Conservation (phyloP, 257 asterid genomes). For the Primulina tabacum region DNA sequence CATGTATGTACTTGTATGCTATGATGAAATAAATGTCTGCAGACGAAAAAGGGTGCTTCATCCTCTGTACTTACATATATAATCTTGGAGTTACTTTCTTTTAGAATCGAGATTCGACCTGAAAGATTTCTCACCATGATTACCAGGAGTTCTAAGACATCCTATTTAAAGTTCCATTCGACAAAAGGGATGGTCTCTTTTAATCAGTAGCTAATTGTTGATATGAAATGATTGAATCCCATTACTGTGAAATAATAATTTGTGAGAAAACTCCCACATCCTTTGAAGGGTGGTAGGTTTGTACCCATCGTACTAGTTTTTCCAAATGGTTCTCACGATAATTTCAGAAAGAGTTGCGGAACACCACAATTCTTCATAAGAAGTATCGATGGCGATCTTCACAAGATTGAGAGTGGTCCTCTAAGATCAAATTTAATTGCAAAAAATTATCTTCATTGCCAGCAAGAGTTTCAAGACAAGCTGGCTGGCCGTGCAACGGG, state of each 20-base stretch:
- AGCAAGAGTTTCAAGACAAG: not conserved
- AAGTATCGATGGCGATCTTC: too few species aligned
- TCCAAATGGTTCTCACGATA: too few species aligned
- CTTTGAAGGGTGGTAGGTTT: too few species aligned
- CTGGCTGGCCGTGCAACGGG: not conserved
- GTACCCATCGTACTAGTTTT: too few species aligned
- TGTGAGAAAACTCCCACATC: not conserved
- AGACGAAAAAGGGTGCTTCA: not conserved
- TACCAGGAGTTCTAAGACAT: not conserved
- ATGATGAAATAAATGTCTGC: not conserved
- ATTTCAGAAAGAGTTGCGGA: too few species aligned
- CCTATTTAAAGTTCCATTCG: not conserved
- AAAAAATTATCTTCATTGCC: not conserved
- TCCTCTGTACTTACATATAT: not conserved
- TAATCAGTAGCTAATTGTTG: not conserved
- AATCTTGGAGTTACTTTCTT: too few species aligned
- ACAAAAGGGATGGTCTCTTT: not conserved
- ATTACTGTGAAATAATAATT: too few species aligned
- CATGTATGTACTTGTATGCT: not conserved
- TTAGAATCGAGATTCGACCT: too few species aligned
- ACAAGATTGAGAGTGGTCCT: too few species aligned
- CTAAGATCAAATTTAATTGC: not conserved
- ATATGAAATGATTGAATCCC: not conserved
- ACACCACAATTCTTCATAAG: too few species aligned
- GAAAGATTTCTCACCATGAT: not conserved